A percentile compares a stretch with the other conserved stretches of the same genome.
Evolutionary conservation across 306 rosid species (phyloP).

Genomic region (Ammopiptanthus mongolicus): DNA sequence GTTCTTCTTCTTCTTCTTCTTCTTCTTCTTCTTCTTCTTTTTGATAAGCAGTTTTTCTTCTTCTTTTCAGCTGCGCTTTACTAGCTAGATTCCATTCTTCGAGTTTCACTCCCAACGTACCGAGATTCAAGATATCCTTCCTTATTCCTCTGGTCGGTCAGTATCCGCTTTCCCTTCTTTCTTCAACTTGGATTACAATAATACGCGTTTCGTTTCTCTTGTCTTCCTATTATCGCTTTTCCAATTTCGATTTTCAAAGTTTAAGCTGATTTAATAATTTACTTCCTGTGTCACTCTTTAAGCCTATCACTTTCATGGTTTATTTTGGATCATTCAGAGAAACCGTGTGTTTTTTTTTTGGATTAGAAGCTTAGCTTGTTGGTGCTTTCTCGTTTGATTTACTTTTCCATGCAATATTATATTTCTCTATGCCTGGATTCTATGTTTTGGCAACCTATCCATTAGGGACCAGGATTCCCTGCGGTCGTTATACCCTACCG

Average conservation of each 20-base stretch:
- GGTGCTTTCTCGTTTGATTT: background rate
- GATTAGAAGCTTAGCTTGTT: conserved; percentile 9
- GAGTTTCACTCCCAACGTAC: too few relatives aligned
- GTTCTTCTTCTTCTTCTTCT: too few relatives aligned
- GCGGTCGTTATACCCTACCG: too few relatives aligned
- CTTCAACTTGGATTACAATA: conserved; percentile 18
- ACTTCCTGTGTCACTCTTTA: background rate
- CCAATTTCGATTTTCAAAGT: conserved; percentile 14
- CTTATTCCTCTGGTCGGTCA: conserved; percentile 34
- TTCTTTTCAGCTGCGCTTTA: too few relatives aligned
- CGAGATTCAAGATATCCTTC: too few relatives aligned
- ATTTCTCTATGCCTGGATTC: background rate
- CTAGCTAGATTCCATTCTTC: too few relatives aligned
- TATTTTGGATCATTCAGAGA: conserved; percentile 30
- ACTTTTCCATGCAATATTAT: background rate
- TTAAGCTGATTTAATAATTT: background rate
- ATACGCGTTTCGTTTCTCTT: background rate
- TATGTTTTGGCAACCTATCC: background rate
- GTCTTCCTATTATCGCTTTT: conserved; percentile 1
- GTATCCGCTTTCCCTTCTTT: conserved; percentile 9
- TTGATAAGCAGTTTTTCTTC: too few relatives aligned
- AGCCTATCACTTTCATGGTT: background rate
- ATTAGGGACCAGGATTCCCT: too few relatives aligned
- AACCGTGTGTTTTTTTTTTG: background rate
- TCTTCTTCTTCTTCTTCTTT: too few relatives aligned